Evolutionary conservation across 352 stramenopile species (phyloP).

Genomic region (Halophytophthora batemanensis): DNA sequence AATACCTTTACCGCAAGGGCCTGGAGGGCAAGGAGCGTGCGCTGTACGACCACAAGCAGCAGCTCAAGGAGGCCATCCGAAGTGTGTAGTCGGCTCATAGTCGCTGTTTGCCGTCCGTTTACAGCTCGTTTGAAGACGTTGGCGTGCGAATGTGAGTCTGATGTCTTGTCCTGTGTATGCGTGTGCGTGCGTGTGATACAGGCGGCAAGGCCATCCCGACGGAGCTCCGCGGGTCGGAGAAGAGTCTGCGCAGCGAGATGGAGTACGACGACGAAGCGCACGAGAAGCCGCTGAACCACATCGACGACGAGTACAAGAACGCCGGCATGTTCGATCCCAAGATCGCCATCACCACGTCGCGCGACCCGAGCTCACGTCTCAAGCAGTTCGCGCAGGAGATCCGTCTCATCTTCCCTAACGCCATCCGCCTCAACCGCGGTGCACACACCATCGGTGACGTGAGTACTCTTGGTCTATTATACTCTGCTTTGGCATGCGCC

Average conservation of each 20-base stretch:
- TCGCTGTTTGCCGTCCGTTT: neutral
- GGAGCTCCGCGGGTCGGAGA: conserved; percentile 94
- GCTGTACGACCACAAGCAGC: conserved; percentile 97
- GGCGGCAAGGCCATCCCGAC: conserved; percentile 96
- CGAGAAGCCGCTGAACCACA: conserved; percentile 86
- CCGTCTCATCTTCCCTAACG: conserved; percentile 98
- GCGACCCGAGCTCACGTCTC: conserved; percentile 94
- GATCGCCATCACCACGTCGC: conserved; percentile 98
- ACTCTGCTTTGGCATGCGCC: too few relatives aligned
- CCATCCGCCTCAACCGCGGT: conserved; percentile 97
- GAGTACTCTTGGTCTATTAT: conserved; percentile 10
- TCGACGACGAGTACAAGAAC: conserved; percentile 99
- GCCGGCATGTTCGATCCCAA: conserved; percentile 96
- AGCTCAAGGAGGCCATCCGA: conserved; percentile 93
- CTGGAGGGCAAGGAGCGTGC: conserved; percentile 94
- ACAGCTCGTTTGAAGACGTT: neutral
- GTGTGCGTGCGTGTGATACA: conserved; percentile 1
- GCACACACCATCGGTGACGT: conserved; percentile 91
- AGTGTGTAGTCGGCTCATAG: conserved; percentile 22
- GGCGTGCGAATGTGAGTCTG: neutral
- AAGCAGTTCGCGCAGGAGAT: conserved; percentile 99
- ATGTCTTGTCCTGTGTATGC: conserved; percentile 3
- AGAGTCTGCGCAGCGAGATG: conserved; percentile 90
- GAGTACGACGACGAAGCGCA: conserved; percentile 90
- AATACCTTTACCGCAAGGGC: conserved; percentile 99